These are phyloP conservation scores for Colletotrichum australisinense DNA, from an alignment of 2,329 filamentous ascomycete genomes.

Conservation along the genomic window DNA sequence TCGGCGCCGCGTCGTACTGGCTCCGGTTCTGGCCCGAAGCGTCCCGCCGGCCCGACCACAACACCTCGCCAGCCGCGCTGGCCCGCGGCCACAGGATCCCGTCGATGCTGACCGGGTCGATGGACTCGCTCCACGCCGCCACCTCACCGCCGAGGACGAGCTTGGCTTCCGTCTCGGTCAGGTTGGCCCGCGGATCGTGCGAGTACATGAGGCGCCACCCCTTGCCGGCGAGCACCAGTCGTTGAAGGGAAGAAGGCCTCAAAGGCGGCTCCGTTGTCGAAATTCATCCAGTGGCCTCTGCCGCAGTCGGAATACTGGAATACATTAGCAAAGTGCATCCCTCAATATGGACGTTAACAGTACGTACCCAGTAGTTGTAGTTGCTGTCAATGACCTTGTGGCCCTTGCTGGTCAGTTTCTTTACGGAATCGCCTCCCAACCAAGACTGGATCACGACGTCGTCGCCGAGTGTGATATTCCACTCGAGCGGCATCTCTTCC, in stretches of 20 bases:
- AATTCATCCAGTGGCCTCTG: slow-evolving; percentile 82
- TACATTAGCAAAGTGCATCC: neutral
- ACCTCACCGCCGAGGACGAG: slow-evolving; percentile 85
- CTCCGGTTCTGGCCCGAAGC: slow-evolving; percentile 74
- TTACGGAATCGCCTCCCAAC: slow-evolving; percentile 73
- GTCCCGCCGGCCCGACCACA: slow-evolving; percentile 82
- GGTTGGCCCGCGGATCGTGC: slow-evolving; percentile 76
- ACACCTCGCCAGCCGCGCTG: slow-evolving; percentile 79
- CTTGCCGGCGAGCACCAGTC: slow-evolving; percentile 85
- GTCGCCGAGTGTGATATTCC: slow-evolving; percentile 78
- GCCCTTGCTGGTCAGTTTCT: slow-evolving; percentile 69
- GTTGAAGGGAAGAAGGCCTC: slow-evolving; percentile 71
- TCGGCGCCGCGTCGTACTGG: slow-evolving; percentile 75
- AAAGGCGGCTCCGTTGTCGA: slow-evolving; percentile 66
- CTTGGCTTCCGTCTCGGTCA: slow-evolving; percentile 70
- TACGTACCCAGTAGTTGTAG: slow-evolving; percentile 79
- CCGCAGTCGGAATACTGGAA: slow-evolving; percentile 84
- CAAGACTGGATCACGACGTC: slow-evolving; percentile 85
- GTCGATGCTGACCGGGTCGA: slow-evolving; percentile 81
- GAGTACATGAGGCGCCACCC: slow-evolving; percentile 86
- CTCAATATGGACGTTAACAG: neutral
- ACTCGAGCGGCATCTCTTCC: slow-evolving; percentile 87
- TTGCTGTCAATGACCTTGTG: slow-evolving; percentile 80
- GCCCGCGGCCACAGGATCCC: slow-evolving; percentile 82
- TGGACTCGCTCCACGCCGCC: slow-evolving; percentile 85